Evolutionary conservation across 768 basidiomycete species (phyloP).

Genomic region (Macrolepiota fuliginosa): DNA sequence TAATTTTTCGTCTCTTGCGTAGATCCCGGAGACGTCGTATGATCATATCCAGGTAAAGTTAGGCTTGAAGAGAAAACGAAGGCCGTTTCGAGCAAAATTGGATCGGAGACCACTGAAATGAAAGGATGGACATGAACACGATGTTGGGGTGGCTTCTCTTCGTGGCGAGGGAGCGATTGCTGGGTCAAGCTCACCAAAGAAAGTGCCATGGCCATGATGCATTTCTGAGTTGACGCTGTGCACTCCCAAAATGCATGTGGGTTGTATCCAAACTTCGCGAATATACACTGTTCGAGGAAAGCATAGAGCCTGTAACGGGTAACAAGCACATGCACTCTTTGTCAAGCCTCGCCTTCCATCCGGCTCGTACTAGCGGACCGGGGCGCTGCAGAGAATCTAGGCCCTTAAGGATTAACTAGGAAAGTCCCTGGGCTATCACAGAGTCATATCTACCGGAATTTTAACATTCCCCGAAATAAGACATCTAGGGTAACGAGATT

Average conservation of each 20-base stretch:
- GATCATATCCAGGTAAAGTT: constrained; percentile 1
- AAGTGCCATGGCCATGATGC: constrained; percentile 2
- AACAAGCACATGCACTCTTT: neutral
- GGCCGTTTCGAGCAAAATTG: neutral
- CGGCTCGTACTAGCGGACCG: neutral
- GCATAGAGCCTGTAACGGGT: neutral
- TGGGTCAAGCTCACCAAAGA: constrained; percentile 5
- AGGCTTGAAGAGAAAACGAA: neutral
- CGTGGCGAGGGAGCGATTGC: constrained; percentile 1
- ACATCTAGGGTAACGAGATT: no score
- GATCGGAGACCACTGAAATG: constrained; percentile 5
- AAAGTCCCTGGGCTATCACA: neutral
- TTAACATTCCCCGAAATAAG: no score
- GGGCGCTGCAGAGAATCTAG: neutral
- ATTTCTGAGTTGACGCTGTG: neutral
- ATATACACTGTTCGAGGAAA: constrained; percentile 23
- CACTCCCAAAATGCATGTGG: constrained; percentile 9
- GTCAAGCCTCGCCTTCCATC: neutral
- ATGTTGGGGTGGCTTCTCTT: constrained; percentile 13
- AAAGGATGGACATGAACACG: constrained; percentile 6
- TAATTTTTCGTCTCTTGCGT: neutral
- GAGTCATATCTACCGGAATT: no score
- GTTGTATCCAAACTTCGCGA: constrained; percentile 18
- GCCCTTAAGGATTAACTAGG: neutral
- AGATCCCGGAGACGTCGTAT: constrained; percentile 5